Conservation (phyloP, 2,329 filamentous ascomycete genomes). For the Magnaporthiopsis poae region DNA sequence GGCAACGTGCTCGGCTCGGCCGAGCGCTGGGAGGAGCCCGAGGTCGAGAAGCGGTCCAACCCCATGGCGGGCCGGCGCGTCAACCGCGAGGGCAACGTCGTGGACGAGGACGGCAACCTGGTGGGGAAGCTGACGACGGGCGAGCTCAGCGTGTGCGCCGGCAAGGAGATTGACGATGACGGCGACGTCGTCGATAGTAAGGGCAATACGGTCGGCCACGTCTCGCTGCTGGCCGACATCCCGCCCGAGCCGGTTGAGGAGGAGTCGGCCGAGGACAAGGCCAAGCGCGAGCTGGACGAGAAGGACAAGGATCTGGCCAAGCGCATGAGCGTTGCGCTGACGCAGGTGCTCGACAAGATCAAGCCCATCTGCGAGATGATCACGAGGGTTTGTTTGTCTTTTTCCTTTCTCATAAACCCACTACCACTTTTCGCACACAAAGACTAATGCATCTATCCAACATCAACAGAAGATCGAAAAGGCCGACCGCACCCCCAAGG, state of each 20-base stretch:
- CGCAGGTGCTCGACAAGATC: slow-evolving; percentile 72
- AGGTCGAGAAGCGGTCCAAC: slow-evolving; percentile 41
- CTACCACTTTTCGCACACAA: slow-evolving; percentile 9
- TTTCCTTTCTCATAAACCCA: not conserved
- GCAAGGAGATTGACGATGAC: slow-evolving; percentile 61
- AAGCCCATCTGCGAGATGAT: slow-evolving; percentile 81
- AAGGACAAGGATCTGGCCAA: slow-evolving; percentile 67
- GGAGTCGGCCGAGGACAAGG: slow-evolving; percentile 50
- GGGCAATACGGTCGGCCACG: slow-evolving; percentile 57
- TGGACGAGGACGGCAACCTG: slow-evolving; percentile 48
- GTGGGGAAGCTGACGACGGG: slow-evolving; percentile 61
- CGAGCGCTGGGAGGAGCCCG: slow-evolving; percentile 49
- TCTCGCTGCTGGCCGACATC: slow-evolving; percentile 55
- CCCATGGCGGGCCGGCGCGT: slow-evolving; percentile 45
- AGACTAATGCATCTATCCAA: slow-evolving; percentile 15
- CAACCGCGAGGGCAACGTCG: slow-evolving; percentile 49
- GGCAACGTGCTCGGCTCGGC: slow-evolving; percentile 49
- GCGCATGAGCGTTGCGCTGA: slow-evolving; percentile 63
- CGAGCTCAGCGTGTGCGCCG: slow-evolving; percentile 52
- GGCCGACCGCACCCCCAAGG: slow-evolving; percentile 70
- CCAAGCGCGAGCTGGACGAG: slow-evolving; percentile 45
- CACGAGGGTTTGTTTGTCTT: slow-evolving; percentile 50
- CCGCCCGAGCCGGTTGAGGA: slow-evolving; percentile 35
- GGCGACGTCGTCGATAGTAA: slow-evolving; percentile 63
- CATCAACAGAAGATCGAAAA: slow-evolving; percentile 59